Conservation (phyloP, 768 basidiomycete genomes). For the Boletus insuetus region DNA sequence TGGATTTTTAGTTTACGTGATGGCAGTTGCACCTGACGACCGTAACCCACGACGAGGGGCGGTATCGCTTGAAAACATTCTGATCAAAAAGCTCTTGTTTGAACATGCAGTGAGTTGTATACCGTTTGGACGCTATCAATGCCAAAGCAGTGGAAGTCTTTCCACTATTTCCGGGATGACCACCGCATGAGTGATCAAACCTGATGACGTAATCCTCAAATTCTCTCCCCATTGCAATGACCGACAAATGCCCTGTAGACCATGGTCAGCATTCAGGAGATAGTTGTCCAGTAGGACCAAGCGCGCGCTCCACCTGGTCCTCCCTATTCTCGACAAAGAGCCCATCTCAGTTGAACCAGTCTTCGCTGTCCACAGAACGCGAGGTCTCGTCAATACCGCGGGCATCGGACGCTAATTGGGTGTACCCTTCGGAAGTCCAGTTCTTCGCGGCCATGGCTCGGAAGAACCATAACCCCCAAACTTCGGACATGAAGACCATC, state of each 20-base stretch:
- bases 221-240: slow-evolving; percentile 14
- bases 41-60: no score
- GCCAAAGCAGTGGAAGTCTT: no score
- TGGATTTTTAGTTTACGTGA: no score
- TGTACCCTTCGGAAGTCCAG: slow-evolving; percentile 97
- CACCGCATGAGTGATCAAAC: no score
- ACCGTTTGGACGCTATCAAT: no score
- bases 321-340: slow-evolving; percentile 21
- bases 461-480: slow-evolving; percentile 86
- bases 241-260: slow-evolving; percentile 50
- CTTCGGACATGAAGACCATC: slow-evolving; percentile 90
- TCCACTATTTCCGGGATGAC: no score
- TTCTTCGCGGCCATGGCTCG: slow-evolving; percentile 97
- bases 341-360: background rate
- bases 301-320: slow-evolving; percentile 45
- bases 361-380: slow-evolving; percentile 64
- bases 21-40: no score
- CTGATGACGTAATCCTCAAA: slow-evolving; percentile 16
- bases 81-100: no score
- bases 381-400: slow-evolving; percentile 89
- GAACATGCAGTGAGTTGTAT: no score
- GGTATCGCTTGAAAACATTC: no score
- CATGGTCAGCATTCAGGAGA: slow-evolving; percentile 34
- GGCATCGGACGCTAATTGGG: slow-evolving; percentile 73
- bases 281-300: slow-evolving; percentile 68